Evolutionary conservation across 139 green algal genomes (phyloP).

Genomic region (Astrephomene gubernaculifera): DNA sequence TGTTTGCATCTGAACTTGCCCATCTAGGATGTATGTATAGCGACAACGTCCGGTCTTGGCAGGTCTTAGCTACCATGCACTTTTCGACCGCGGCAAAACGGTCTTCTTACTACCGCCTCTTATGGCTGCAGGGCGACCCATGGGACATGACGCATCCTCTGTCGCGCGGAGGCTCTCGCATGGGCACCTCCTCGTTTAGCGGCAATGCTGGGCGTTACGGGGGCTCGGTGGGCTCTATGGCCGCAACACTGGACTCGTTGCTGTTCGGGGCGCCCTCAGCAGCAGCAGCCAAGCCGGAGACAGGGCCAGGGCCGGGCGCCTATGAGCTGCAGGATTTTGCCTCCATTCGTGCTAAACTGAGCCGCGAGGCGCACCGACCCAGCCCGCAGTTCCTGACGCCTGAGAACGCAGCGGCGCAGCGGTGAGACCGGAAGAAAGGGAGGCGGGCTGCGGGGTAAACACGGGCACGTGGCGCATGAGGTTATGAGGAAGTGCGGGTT

Average conservation of each 20-base stretch:
- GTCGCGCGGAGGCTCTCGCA: neutral
- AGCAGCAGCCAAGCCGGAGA: neutral
- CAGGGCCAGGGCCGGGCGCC: conserved; percentile 17
- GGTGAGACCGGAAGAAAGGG: no score
- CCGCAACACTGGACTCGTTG: conserved; percentile 19
- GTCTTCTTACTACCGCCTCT: no score
- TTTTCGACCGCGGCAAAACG: no score
- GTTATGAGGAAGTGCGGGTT: no score
- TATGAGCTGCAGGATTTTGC: conserved; percentile 45
- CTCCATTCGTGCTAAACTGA: conserved; percentile 19
- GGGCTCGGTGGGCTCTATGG: conserved; percentile 35
- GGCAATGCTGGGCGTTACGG: neutral
- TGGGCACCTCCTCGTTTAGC: conserved; percentile 29
- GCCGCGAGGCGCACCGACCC: neutral
- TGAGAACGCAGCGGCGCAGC: neutral
- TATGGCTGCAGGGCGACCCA: conserved; percentile 38
- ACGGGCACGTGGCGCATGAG: no score
- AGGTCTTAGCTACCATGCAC: no score
- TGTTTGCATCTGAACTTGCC: no score
- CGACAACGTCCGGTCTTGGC: no score
- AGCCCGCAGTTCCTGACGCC: neutral
- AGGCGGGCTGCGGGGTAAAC: no score
- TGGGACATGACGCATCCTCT: conserved; percentile 2
- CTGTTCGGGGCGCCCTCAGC: conserved; percentile 8
- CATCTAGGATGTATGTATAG: no score